A percentile compares a stretch with the other conserved stretches of the same genome.
Conservation (phyloP, 352 stramenopile genomes). For the Phytophthora fragariaefolia region DNA sequence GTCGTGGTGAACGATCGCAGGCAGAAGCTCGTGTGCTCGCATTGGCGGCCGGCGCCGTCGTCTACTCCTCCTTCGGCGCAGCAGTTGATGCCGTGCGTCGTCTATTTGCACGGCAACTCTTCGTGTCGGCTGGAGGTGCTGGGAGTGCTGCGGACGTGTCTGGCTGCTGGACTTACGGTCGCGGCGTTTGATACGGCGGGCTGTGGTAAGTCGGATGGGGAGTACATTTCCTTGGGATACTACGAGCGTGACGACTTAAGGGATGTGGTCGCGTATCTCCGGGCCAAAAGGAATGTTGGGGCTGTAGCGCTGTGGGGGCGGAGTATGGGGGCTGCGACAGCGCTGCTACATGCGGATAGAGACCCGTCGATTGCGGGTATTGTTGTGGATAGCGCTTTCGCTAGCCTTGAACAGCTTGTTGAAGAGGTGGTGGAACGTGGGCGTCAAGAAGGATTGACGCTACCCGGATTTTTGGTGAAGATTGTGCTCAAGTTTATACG, state of each 20-base stretch:
- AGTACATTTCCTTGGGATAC: constrained; percentile 98
- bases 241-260: constrained; percentile 93
- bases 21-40: constrained; percentile 93
- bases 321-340: constrained; percentile 98
- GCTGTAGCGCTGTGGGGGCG: constrained; percentile 97
- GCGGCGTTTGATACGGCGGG: constrained; percentile 98
- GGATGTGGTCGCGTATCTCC: constrained; percentile 95
- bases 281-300: constrained; percentile 89
- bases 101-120: constrained; percentile 99
- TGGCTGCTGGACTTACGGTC: constrained; percentile 94
- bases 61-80: constrained; percentile 22
- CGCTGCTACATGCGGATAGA: constrained; percentile 96
- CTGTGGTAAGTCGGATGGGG: constrained; percentile 95
- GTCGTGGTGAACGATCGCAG: constrained; percentile 73
- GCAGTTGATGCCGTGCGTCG: constrained; percentile 89
- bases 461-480: constrained; percentile 92
- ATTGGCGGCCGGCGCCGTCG: constrained; percentile 89
- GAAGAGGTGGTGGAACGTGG: constrained; percentile 98
- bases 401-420: constrained; percentile 94
- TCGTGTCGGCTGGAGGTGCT: constrained; percentile 96
- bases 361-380: constrained; percentile 97
- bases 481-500: constrained; percentile 93
- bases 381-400: constrained; percentile 98
- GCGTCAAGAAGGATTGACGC: constrained; percentile 92
- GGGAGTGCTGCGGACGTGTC: constrained; percentile 86